Evolutionary conservation across 192 early-diverging fungal species (phyloP).

Genomic region (Gonapodya prolifera): DNA sequence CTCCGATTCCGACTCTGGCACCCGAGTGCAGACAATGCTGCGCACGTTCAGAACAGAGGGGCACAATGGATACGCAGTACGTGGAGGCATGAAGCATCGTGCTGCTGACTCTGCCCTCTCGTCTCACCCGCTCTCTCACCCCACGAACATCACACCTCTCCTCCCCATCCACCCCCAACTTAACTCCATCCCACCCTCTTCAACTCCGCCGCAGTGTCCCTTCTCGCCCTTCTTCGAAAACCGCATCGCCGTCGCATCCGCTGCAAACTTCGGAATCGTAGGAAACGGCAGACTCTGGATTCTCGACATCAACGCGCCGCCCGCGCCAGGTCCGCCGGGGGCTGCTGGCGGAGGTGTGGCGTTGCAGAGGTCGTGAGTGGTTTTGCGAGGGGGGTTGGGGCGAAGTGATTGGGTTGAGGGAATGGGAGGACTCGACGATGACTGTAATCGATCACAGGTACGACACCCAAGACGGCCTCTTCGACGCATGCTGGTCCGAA

Average conservation of each 20-base stretch:
- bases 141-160: too few relatives aligned
- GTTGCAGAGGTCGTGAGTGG: neutral
- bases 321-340: neutral
- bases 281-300: constrained; percentile 87
- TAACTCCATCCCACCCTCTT: constrained; percentile 7
- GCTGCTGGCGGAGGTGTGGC: neutral
- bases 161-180: constrained; percentile 8
- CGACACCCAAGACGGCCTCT: constrained; percentile 95
- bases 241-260: constrained; percentile 70
- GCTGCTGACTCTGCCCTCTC: neutral
- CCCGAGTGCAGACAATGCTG: too few relatives aligned
- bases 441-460: constrained; percentile 47
- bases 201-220: constrained; percentile 39
- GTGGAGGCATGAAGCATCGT: too few relatives aligned
- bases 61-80: constrained; percentile 80
- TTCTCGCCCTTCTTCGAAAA: constrained; percentile 92
- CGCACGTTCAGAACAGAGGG: constrained; percentile 58
- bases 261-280: constrained; percentile 93
- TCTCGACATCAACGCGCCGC: constrained; percentile 24
- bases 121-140: neutral
- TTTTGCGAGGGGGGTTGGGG: too few relatives aligned
- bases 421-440: too few relatives aligned
- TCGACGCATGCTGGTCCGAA: constrained; percentile 93
- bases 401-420: too few relatives aligned
- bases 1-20: too few relatives aligned